Evolutionary conservation across 225 moss, liverwort and hornwort species (phyloP).

Genomic region (Ulota crispa): DNA sequence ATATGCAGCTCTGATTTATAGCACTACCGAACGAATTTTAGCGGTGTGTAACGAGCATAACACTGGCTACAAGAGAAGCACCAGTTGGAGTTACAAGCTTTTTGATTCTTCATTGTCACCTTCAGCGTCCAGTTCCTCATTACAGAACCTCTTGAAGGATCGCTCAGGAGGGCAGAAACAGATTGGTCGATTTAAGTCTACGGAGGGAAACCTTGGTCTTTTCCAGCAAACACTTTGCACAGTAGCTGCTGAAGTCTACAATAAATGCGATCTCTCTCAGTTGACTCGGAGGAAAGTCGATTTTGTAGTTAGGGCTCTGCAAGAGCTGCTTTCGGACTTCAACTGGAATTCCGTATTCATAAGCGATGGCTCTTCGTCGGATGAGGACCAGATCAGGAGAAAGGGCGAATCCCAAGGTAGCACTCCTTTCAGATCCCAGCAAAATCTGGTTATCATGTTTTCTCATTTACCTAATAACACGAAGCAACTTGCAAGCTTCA

Average conservation of each 20-base stretch:
- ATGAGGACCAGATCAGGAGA: conserved; percentile 55
- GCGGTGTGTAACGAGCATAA: conserved; percentile 57
- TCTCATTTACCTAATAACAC: conserved; percentile 50
- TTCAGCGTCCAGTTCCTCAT: conserved; percentile 47
- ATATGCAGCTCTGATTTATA: conserved; percentile 57
- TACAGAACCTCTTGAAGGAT: conserved; percentile 31
- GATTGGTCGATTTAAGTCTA: conserved; percentile 45
- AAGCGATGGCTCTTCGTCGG: conserved; percentile 77
- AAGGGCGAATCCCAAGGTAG: conserved; percentile 10
- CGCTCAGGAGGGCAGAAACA: conserved; percentile 9
- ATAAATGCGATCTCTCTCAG: conserved; percentile 19
- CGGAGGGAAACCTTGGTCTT: conserved; percentile 42
- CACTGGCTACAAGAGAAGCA: conserved; percentile 37
- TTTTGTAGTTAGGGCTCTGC: conserved; percentile 52
- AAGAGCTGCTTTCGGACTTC: conserved; percentile 58
- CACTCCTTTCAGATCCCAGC: conserved; percentile 20
- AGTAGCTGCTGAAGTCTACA: conserved; percentile 32
- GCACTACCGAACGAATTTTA: conserved; percentile 52
- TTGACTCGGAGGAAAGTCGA: conserved; percentile 39
- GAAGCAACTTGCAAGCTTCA: conserved; percentile 38
- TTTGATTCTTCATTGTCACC: conserved; percentile 70
- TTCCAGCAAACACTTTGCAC: conserved; percentile 49
- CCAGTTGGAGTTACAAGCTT: conserved; percentile 65
- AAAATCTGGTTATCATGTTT: conserved; percentile 62
- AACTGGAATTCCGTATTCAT: conserved; percentile 57